phyloP scores from a whole-genome alignment of 2,329 filamentous ascomycete genomes.

The Botryosphaeria dothidea region DNA sequence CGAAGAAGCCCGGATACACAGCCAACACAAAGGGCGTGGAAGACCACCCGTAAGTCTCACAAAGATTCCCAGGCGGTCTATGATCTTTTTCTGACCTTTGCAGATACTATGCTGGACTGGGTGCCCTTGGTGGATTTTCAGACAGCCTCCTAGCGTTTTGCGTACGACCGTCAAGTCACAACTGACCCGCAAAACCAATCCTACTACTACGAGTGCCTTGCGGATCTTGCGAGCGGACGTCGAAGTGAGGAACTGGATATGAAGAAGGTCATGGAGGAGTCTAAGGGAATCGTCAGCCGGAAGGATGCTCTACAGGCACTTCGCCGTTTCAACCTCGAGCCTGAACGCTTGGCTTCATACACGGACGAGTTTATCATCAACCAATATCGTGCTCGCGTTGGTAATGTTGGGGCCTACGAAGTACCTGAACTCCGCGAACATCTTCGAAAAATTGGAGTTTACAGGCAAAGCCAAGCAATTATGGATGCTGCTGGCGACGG shows the following conservation, averaged over 20 bases:
- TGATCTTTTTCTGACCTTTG: neutral
- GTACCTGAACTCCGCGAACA: constrained; percentile 59
- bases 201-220: constrained; percentile 68
- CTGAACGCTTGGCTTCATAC: constrained; percentile 42
- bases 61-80: neutral
- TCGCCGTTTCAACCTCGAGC: constrained; percentile 57
- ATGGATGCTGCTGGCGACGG: constrained; percentile 23
- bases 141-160: constrained; percentile 62
- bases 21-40: constrained; percentile 31
- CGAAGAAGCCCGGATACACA: neutral
- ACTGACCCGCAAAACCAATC: constrained; percentile 57
- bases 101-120: constrained; percentile 62
- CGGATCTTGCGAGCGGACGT: constrained; percentile 58
- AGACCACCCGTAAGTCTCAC: constrained; percentile 34
- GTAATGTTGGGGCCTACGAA: constrained; percentile 53
- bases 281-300: constrained; percentile 58
- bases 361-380: constrained; percentile 64
- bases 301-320: constrained; percentile 61
- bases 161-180: constrained; percentile 60
- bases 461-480: constrained; percentile 59
- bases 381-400: constrained; percentile 60
- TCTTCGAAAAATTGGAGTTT: constrained; percentile 61
- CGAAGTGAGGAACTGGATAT: constrained; percentile 58
- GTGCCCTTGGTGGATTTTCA: constrained; percentile 62
- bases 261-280: constrained; percentile 59